Evolutionary conservation across 106 monocot species (phyloP).

Genomic region (Allium fistulosum): DNA sequence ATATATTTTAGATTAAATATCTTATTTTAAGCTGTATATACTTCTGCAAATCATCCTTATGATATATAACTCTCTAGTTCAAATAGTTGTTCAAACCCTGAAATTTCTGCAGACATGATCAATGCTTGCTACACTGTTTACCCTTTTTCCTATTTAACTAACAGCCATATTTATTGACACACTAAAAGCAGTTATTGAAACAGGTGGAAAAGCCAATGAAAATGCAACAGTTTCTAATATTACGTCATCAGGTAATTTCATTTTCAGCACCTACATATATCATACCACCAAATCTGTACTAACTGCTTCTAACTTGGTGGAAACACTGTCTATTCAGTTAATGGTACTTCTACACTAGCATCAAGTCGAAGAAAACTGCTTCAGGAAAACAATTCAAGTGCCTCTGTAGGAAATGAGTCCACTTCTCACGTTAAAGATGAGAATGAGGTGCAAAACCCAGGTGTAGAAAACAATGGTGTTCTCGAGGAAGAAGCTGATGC

Average conservation of each 20-base stretch:
- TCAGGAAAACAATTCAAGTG: constrained; percentile 29
- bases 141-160: too few relatives aligned
- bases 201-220: constrained; percentile 6
- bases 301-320: too few relatives aligned
- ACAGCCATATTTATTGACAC: too few relatives aligned
- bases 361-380: constrained; percentile 66
- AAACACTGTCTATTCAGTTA: not conserved
- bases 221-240: constrained; percentile 7
- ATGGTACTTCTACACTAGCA: not conserved
- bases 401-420: constrained; percentile 15
- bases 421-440: constrained; percentile 14
- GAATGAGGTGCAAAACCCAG: constrained; percentile 14
- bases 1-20: too few relatives aligned
- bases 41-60: too few relatives aligned
- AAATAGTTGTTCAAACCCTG: too few relatives aligned
- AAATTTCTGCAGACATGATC: too few relatives aligned
- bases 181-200: not conserved
- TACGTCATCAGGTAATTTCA: constrained; percentile 10
- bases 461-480: constrained; percentile 52
- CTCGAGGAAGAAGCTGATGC: constrained; percentile 72
- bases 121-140: too few relatives aligned
- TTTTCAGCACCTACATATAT: constrained; percentile 3
- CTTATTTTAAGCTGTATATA: too few relatives aligned
- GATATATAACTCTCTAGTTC: too few relatives aligned
- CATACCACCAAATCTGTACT: too few relatives aligned